Conservation (phyloP, 306 rosid genomes). For the Hylodesmum podocarpum region DNA sequence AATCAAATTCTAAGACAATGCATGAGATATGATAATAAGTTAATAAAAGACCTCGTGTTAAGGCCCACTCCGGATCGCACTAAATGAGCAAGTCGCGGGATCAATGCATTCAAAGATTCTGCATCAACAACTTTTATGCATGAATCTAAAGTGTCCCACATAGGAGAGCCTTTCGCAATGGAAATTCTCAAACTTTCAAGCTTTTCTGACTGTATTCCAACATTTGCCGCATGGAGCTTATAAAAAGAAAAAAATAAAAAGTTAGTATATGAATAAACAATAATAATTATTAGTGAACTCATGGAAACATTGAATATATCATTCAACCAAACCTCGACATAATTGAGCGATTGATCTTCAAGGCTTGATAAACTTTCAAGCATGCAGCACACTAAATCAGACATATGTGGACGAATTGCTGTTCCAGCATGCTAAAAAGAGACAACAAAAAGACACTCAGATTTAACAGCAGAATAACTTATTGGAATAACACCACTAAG, state of each 20-base stretch:
- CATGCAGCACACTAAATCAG: slow-evolving; percentile 96
- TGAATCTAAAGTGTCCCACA: slow-evolving; percentile 98
- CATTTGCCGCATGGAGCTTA: slow-evolving; percentile 91
- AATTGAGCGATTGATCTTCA: slow-evolving; percentile 93
- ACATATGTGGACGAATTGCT: slow-evolving; percentile 82
- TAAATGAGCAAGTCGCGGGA: slow-evolving; percentile 90
- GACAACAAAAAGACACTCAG: slow-evolving; percentile 17
- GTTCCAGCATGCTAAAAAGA: slow-evolving; percentile 82
- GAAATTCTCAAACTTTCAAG: slow-evolving; percentile 92
- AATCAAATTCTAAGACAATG: too few species aligned
- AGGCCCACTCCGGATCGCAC: slow-evolving; percentile 96
- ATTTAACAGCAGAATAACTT: not conserved
- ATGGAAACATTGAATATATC: slow-evolving; percentile 27
- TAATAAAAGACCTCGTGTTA: slow-evolving; percentile 71
- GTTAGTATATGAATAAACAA: slow-evolving; percentile 7
- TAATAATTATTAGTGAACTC: not conserved
- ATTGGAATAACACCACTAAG: not conserved
- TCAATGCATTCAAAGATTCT: slow-evolving; percentile 64
- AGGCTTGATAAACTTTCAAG: slow-evolving; percentile 97
- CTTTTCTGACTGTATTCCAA: slow-evolving; percentile 84
- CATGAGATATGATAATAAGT: not conserved
- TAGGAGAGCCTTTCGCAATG: slow-evolving; percentile 95
- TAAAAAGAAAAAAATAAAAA: slow-evolving; percentile 29
- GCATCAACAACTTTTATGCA: slow-evolving; percentile 87
- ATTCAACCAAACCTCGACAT: slow-evolving; percentile 72